Evolutionary conservation across 2,329 filamentous ascomycete genomes (phyloP).

Genomic region (Colletotrichum aenigma): DNA sequence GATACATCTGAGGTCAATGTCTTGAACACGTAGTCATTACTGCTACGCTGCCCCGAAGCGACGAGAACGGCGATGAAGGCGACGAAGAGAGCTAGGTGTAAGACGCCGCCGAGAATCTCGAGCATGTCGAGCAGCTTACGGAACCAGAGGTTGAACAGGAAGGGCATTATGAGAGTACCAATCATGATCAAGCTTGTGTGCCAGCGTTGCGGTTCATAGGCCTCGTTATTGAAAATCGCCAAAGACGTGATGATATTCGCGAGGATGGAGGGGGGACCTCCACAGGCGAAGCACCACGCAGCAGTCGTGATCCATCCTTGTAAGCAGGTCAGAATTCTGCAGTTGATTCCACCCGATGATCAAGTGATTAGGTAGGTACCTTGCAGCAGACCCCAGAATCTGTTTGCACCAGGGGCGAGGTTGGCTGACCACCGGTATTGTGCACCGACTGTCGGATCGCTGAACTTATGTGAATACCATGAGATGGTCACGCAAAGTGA

Average conservation of each 20-base stretch:
- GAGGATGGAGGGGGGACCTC: not conserved
- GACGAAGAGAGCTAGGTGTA: not conserved
- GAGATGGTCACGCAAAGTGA: not conserved
- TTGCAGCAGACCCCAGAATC: not conserved
- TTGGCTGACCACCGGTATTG: not conserved
- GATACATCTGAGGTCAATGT: not conserved
- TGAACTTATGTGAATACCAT: not conserved
- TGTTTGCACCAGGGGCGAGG: rapidly evolving
- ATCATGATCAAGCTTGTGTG: not conserved
- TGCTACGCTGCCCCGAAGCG: not conserved
- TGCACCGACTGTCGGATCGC: not conserved
- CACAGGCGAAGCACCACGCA: not conserved
- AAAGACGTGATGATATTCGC: not conserved
- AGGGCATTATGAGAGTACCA: not conserved
- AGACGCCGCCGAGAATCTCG: not conserved
- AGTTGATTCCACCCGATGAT: no score
- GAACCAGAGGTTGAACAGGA: not conserved
- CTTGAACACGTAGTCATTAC: not conserved
- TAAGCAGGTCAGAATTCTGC: not conserved
- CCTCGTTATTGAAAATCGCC: not conserved
- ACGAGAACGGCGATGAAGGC: not conserved
- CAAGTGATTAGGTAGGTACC: no score
- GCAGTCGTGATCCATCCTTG: not conserved
- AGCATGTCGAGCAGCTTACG: not conserved
- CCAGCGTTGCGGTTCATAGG: not conserved